These are phyloP conservation scores for Barnettozyma siamensis DNA, from an alignment of 805 yeast species.

Conservation along the genomic window DNA sequence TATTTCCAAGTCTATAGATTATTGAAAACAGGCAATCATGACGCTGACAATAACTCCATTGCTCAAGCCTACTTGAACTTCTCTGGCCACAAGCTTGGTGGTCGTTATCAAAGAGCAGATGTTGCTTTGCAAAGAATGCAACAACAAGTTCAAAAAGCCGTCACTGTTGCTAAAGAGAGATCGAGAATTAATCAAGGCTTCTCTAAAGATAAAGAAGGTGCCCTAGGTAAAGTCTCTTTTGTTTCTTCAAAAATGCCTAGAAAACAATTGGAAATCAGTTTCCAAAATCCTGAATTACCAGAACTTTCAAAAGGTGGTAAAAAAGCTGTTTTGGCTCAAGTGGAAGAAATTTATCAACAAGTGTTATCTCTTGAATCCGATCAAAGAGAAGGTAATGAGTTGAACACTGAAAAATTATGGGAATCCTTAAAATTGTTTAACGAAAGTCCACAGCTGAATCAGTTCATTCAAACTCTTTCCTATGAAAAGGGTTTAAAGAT, in stretches of 20 bases:
- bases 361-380: constrained; percentile 75
- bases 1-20: constrained; percentile 89
- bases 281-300: constrained; percentile 40
- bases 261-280: constrained; percentile 66
- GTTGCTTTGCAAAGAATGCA: constrained; percentile 95
- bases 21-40: constrained; percentile 45
- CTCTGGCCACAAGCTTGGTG: constrained; percentile 87
- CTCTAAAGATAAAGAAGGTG: constrained; percentile 74
- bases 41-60: constrained; percentile 63
- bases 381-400: constrained; percentile 50
- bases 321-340: constrained; percentile 54
- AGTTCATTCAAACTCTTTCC: constrained; percentile 76
- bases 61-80: constrained; percentile 90
- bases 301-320: constrained; percentile 30
- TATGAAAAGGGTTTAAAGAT: constrained; percentile 86
- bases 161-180: constrained; percentile 88
- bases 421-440: constrained; percentile 70
- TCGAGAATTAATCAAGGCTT: constrained; percentile 54
- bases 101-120: constrained; percentile 77
- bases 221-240: constrained; percentile 79
- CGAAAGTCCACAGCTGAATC: constrained; percentile 44
- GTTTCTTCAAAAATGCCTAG: constrained; percentile 83
- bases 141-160: constrained; percentile 95
- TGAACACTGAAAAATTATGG: constrained; percentile 57
- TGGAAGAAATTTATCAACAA: constrained; percentile 74